These are phyloP conservation scores for Fusarium albosuccineum DNA, from an alignment of 2,329 filamentous ascomycete genomes.

Conservation along the genomic window DNA sequence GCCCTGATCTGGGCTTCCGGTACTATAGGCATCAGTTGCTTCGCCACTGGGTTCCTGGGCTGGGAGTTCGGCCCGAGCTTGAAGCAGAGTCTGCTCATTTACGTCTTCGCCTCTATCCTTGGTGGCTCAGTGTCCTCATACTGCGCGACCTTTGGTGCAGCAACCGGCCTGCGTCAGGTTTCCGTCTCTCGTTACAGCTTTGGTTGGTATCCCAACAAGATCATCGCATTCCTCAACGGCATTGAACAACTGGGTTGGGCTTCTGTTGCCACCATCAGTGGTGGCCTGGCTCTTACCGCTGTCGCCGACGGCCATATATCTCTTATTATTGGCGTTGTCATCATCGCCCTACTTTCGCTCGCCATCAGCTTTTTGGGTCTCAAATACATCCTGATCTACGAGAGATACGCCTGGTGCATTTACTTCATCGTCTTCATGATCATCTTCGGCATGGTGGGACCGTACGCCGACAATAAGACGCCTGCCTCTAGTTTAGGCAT, in stretches of 20 bases:
- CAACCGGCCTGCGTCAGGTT: conserved; percentile 9
- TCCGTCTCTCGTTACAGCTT: conserved; percentile 16
- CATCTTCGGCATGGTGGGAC: conserved; percentile 16
- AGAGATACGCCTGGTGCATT: conserved; percentile 15
- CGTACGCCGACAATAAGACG: conserved; percentile 8
- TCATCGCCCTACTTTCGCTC: conserved; percentile 18
- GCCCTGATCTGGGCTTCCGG: conserved; percentile 16
- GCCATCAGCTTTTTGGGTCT: conserved; percentile 16
- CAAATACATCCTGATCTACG: conserved; percentile 18
- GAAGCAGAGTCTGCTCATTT: conserved; percentile 17
- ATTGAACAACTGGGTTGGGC: conserved; percentile 19
- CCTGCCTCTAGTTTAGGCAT: conserved; percentile 12
- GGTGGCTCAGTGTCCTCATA: conserved; percentile 10
- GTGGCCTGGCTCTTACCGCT: conserved; percentile 6
- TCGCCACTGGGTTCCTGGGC: conserved; percentile 15
- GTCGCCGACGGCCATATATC: conserved; percentile 10
- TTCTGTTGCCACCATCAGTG: conserved; percentile 18
- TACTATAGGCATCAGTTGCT: conserved; percentile 17
- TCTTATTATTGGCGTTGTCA: conserved; percentile 10
- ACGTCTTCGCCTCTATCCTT: conserved; percentile 13
- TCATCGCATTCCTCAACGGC: conserved; percentile 13
- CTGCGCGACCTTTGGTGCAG: conserved; percentile 15
- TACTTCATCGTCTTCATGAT: conserved; percentile 16
- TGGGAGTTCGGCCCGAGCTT: conserved; percentile 20
- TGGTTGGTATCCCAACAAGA: conserved; percentile 19